Percentiles rank a stretch among this genome's conserved stretches.
Evolutionary conservation across 257 asterid species (phyloP).

Genomic region (Hygrophila difformis): DNA sequence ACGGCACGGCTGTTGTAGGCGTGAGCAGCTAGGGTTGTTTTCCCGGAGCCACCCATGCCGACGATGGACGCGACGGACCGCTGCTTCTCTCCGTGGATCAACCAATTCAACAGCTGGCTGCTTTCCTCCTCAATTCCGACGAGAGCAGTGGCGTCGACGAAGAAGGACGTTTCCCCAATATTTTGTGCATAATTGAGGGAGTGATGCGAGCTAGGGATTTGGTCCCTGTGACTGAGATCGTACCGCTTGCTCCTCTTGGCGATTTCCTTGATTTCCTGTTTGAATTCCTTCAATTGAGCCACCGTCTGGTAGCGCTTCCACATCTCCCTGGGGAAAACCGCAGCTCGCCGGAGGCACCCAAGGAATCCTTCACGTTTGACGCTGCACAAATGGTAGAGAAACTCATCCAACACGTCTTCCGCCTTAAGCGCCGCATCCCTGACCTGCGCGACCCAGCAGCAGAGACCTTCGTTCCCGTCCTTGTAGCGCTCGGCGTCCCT

Average conservation of each 20-base stretch:
- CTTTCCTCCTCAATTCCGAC: conserved; percentile 3
- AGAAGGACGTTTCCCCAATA: conserved; percentile 7
- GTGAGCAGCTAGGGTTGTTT: conserved; percentile 7
- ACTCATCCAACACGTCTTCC: conserved; percentile 9
- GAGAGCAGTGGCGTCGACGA: neutral
- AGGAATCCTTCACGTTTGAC: neutral
- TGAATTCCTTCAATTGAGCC: neutral
- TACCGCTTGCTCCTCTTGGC: conserved; percentile 9
- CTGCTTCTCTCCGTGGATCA: neutral
- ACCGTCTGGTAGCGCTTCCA: neutral
- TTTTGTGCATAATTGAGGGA: conserved; percentile 6
- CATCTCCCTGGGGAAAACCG: conserved; percentile 2
- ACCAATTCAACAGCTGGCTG: neutral
- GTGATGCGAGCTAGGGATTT: too few relatives aligned
- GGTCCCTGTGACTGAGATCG: conserved; percentile 12
- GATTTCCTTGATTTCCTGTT: conserved; percentile 4
- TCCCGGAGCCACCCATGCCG: conserved; percentile 4
- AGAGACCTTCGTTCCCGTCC: neutral
- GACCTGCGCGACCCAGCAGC: conserved; percentile 9
- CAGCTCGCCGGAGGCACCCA: neutral
- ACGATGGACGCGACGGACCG: neutral
- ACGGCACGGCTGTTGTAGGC: neutral
- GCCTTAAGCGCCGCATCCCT: conserved; percentile 7
- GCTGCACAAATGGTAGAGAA: conserved; percentile 3
- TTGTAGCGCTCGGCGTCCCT: conserved; percentile 6